Evolutionary conservation across 108 stramenopile genomes (phyloP).

Genomic region (Pseudonitzschia delicatissima): DNA sequence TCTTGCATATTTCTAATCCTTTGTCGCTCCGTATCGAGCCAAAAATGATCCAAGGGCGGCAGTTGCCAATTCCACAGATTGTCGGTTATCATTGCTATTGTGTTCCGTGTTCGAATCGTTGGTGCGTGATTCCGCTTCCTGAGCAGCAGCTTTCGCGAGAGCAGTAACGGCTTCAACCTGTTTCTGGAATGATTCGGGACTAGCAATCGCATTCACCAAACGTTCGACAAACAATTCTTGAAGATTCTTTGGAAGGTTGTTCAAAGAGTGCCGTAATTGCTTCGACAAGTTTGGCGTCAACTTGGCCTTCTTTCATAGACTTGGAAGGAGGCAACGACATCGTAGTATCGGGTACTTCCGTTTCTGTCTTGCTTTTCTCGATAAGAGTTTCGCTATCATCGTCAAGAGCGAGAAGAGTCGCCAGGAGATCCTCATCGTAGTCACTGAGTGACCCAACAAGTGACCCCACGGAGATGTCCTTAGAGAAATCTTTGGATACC

Average conservation of each 20-base stretch:
- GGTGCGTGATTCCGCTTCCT: slow-evolving; percentile 40
- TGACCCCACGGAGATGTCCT: not conserved
- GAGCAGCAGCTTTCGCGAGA: slow-evolving; percentile 49
- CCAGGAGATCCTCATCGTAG: slow-evolving; percentile 33
- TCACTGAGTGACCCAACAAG: slow-evolving; percentile 17
- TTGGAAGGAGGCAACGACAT: not conserved
- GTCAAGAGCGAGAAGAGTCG: slow-evolving; percentile 27
- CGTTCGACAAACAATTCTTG: slow-evolving; percentile 65
- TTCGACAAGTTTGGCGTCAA: slow-evolving; percentile 32
- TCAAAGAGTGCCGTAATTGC: slow-evolving; percentile 49
- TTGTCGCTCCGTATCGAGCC: slow-evolving; percentile 39
- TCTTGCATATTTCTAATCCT: too few species aligned
- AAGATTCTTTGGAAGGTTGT: slow-evolving; percentile 48
- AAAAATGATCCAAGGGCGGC: slow-evolving; percentile 54
- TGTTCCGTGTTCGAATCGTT: not conserved
- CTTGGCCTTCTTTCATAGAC: not conserved
- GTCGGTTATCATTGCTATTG: not conserved
- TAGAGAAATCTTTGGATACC: too few species aligned
- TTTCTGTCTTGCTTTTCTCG: not conserved
- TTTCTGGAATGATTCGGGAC: slow-evolving; percentile 22
- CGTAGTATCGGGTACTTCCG: slow-evolving; percentile 11
- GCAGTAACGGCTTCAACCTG: slow-evolving; percentile 51
- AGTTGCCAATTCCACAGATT: slow-evolving; percentile 37
- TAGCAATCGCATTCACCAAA: slow-evolving; percentile 41
- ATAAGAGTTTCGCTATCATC: slow-evolving; percentile 24